These are phyloP conservation scores for Cyphellophora attinorum DNA, from an alignment of 2,329 filamentous ascomycete genomes.

Conservation along the genomic window DNA sequence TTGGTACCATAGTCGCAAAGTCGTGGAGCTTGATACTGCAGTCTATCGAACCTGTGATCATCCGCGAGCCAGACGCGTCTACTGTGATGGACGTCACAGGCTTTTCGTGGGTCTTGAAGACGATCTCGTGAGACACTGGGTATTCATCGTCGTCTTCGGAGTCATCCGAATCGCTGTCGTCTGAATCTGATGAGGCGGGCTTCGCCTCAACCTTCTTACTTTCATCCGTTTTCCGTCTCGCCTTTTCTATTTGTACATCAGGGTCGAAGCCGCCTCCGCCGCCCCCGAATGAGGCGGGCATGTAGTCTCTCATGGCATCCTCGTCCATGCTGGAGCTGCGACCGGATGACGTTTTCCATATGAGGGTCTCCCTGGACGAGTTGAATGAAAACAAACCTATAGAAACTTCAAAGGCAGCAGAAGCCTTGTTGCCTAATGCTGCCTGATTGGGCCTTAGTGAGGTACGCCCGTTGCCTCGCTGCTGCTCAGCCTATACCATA, in stretches of 20 bases:
- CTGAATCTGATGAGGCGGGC: constrained; percentile 28
- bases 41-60: constrained; percentile 86
- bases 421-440: too few species aligned
- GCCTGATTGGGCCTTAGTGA: too few species aligned
- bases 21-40: constrained; percentile 89
- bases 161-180: constrained; percentile 49
- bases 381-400: too few species aligned
- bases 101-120: constrained; percentile 85
- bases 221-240: constrained; percentile 47
- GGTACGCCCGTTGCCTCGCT: too few species aligned
- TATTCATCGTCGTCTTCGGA: constrained; percentile 75
- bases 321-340: constrained; percentile 31
- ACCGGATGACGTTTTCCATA: too few species aligned
- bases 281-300: constrained; percentile 80
- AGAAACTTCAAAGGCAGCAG: too few species aligned
- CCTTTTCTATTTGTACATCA: constrained; percentile 70
- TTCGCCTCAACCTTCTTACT: constrained; percentile 16
- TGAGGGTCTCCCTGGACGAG: too few species aligned
- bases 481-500: too few species aligned
- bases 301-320: constrained; percentile 45
- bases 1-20: constrained; percentile 90
- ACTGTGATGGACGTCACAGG: constrained; percentile 75
- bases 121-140: constrained; percentile 83
- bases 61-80: constrained; percentile 72
- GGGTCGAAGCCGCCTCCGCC: constrained; percentile 64